Evolutionary conservation across 768 basidiomycete species (phyloP).

Genomic region (Pulveroboletus frians): DNA sequence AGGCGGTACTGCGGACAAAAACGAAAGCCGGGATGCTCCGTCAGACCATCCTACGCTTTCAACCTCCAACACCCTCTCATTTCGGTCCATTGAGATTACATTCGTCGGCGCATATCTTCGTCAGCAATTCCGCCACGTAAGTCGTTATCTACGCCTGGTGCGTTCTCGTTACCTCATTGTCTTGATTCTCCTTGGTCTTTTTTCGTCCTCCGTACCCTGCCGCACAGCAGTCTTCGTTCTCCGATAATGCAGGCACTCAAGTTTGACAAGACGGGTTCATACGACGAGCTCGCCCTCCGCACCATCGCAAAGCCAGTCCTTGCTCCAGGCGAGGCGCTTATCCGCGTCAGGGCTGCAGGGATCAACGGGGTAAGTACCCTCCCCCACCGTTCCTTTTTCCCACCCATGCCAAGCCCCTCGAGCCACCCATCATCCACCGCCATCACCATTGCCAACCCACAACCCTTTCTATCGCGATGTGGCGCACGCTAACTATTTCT

Average conservation of each 20-base stretch:
- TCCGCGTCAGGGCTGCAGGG: conserved; percentile 31
- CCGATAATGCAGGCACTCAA: conserved; percentile 30
- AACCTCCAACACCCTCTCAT: neutral
- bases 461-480: neutral
- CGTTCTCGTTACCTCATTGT: neutral
- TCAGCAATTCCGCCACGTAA: conserved; percentile 4
- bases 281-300: conserved; percentile 23
- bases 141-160: neutral
- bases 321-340: conserved; percentile 30
- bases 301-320: conserved; percentile 25
- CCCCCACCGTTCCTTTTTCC: neutral
- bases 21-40: conserved; percentile 7
- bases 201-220: neutral
- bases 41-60: conserved; percentile 2
- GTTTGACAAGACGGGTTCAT: conserved; percentile 30
- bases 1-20: conserved; percentile 10
- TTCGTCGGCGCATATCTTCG: neutral
- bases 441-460: neutral
- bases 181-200: neutral
- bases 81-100: neutral
- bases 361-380: conserved; percentile 28
- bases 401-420: neutral
- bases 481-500: neutral
- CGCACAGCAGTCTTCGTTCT: neutral
- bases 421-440: neutral